Base-by-base conservation (phyloP, 257 asterid species). In the Marsdenia floribunda region DNA sequence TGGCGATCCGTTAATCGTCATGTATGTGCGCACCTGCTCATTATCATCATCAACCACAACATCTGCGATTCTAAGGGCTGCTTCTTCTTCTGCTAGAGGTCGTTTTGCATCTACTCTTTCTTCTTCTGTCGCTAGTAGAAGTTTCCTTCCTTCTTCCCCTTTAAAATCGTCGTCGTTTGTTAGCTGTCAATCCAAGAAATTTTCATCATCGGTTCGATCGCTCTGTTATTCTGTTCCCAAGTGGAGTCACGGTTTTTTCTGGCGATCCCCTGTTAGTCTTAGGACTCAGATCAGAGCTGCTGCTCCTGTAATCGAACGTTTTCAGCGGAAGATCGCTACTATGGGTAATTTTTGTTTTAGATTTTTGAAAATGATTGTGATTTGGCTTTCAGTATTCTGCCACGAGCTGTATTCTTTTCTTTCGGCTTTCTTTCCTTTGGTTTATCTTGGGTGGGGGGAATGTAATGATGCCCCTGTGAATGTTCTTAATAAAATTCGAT, bases 211-310 rank as follows among this genome's bases (percentile, higher is more conserved):
- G 70, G 75, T 80, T 53, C 89, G 88, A 44, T 78, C 89, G 37
- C 71, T 78, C 19, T 72, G 80, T 19, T 82, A 75, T 69, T 78
- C 87, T 44, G 72, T 80, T 33, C 75, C 81, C 57, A 79, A 82
- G 80, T 82, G 87, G 90, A 86, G 86, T 82, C 82, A 79, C 90
- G 86, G 90, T 46, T 84, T 69, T 76, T 83, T 63, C 66, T 82
- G 84, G 85, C 72, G 84, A 63, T 87, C 87, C 33, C 88, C 88
- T 72, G 74, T 75, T 58, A 83, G 84, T 83, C 85, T 87, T 40
- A 81, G 79, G 79, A 88, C 92, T 83, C 96, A 82, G 87, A 88
- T 88, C 87, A 86, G 87, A 55, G 58, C 86, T 3, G 77, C 75
- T 3, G 79, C 90, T 68, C 86, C 95, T 15, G 82, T 80, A 72